A percentile compares a stretch with the other conserved stretches of the same genome.
These are phyloP conservation scores for Alnus rubra DNA, from an alignment of 306 rosid genomes.

Conservation along the genomic window DNA sequence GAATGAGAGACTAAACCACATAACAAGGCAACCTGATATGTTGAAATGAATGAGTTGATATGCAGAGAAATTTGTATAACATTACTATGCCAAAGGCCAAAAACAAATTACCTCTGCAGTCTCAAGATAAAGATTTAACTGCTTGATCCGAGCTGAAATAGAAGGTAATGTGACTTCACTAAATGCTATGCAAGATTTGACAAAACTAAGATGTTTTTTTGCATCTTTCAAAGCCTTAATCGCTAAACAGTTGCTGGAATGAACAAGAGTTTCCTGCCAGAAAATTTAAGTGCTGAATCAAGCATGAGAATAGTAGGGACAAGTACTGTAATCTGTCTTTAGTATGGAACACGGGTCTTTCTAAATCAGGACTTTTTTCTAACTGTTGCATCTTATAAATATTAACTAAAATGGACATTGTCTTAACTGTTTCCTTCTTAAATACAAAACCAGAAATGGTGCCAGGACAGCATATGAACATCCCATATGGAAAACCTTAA, in stretches of 20 bases:
- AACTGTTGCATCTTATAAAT: constrained; percentile 1
- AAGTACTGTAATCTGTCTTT: background rate
- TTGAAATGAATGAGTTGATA: constrained; percentile 26
- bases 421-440: background rate
- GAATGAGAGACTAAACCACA: constrained; percentile 81
- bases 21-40: constrained; percentile 67
- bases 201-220: constrained; percentile 47
- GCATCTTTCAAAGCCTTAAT: constrained; percentile 61
- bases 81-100: constrained; percentile 12
- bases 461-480: background rate
- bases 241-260: constrained; percentile 78
- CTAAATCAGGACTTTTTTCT: constrained; percentile 12
- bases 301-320: background rate
- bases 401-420: background rate
- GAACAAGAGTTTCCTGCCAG: constrained; percentile 85
- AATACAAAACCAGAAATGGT: background rate
- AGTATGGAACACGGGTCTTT: background rate
- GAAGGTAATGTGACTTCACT: constrained; percentile 92
- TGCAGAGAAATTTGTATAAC: constrained; percentile 14
- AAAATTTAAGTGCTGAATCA: constrained; percentile 35
- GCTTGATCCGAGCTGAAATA: constrained; percentile 53
- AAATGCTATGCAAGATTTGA: constrained; percentile 86
- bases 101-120: constrained; percentile 72
- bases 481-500: background rate
- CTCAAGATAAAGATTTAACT: constrained; percentile 83